phyloP scores from a whole-genome alignment of 2,329 filamentous ascomycete species.

The Aspergillus fischeri region DNA sequence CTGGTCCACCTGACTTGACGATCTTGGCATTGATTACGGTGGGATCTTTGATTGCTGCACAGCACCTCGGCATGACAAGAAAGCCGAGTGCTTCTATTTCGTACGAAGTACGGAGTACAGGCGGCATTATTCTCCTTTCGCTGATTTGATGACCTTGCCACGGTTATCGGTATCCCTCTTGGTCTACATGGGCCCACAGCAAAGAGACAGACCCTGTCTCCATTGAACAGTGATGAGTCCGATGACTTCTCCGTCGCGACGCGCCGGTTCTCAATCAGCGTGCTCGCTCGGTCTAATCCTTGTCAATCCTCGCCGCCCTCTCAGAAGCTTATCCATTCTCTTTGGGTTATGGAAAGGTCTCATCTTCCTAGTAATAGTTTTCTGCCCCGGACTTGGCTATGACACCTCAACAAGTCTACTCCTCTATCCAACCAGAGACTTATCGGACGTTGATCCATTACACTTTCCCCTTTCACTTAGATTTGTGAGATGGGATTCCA shows the following conservation, averaged over 20 bases:
- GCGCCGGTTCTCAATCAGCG: constrained; percentile 8
- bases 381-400: constrained; percentile 57
- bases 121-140: not conserved
- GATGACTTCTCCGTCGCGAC: not conserved
- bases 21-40: not conserved
- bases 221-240: not conserved
- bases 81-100: not conserved
- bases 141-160: not conserved
- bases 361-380: constrained; percentile 46
- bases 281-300: constrained; percentile 13
- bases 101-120: not conserved
- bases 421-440: constrained; percentile 17
- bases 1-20: not conserved
- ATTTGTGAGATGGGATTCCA: constrained; percentile 58
- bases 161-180: not conserved
- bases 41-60: not conserved
- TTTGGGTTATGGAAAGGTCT: constrained; percentile 56
- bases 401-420: constrained; percentile 59
- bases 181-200: not conserved
- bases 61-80: not conserved
- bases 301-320: constrained; percentile 25
- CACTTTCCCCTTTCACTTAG: constrained; percentile 34
- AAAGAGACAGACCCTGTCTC: not conserved
- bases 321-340: constrained; percentile 32
- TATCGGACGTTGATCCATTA: not conserved